Evolutionary conservation across 2,329 filamentous ascomycete genomes (phyloP), one percentile per base, ranked within the genome.

Genomic region (Ambrosiella cleistominuta): DNA sequence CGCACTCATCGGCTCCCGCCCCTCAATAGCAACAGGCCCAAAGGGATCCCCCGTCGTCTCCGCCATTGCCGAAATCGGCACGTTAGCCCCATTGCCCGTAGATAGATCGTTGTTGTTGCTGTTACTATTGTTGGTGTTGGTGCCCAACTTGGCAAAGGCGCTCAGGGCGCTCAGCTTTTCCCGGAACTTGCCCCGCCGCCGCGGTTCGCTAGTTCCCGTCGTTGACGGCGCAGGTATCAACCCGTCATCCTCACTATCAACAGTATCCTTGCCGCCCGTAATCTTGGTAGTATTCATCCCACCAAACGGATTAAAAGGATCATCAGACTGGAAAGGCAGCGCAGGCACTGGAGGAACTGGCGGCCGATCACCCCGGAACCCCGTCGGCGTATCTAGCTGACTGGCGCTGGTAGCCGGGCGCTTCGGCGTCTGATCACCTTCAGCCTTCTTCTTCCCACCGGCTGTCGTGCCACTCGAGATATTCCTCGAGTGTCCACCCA

Each of bases 341-440:
- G 44, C 44, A 12, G 27, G 55, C 11, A 55, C 17, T 2, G 44
- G 55, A 12, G 27, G 55, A 39, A 50, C n/a, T n/a, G 38, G 53
- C 38, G n/a, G 53, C 8, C 9, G 53, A 12, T 51, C 17, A 51
- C 27, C 47, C 2, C 47, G 17, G 9, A 51, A n/a, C 7, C 47
- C 47, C 13, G 54, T 49, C 15, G 49, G 54, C 17, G 54, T 55
- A 37, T 59, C 59, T 3, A 62, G 47, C 54, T 61, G 65, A 40
- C 69, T 66, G 49, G 67, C 65, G 59, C 69, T 69, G 2, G 70
- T 70, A 6, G 62, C 57, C 7, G 68, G 69, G 11, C 69, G 64
- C 13, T 60, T 57, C 38, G 51, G 56, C 27, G 44, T 58, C 13
- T 12, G 13, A 12, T 45, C 40, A 35, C 63, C 63, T 27, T 65